Base-by-base conservation (phyloP, 2,329 filamentous ascomycete species). In the Penicillium glabrum region DNA sequence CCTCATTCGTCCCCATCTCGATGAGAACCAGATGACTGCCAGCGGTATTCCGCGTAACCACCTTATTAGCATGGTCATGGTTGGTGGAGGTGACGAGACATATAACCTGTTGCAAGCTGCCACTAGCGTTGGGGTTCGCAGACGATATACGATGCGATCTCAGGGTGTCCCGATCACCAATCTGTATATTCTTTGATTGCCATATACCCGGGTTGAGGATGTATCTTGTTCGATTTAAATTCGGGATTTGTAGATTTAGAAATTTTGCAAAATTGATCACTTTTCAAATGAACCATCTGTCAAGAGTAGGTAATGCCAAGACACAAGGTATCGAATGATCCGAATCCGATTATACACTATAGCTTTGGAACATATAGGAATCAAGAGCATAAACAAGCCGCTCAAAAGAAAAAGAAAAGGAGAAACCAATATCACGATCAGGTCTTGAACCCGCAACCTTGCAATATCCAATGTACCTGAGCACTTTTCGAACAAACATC, bases 31-130 rank as follows among this genome's bases (percentile, higher is more conserved):
- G 77, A 75, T 80, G 48, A 92, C 89, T 2, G 85, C 87, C 0
- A 83, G 80, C 3, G 91, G 92, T 0, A 78, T 92, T 51, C 80
- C 82, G 52, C 79, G 92, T 11, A 83, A 86, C 43, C 82, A 92
- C 66, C 88, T 87, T 2, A 88, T 98, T 37, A 85, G 90, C 13
- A 86, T 97, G 84, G 82, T 96, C 39, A 90, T 98, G 84, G 84
- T 96, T 21, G 86, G 86, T 0, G 91, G 90, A 0, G 88, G 87
- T 0, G 80, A 86, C 10, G 80, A 82, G 55, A 85, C 84, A 11
- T 89, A 91, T 65, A 80, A 82, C 27, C 75, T 87, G 55, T 79
- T 97, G 31, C 79, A 75, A 43, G 76, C 78, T 45, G 86, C 89
- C n/a, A 81, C 79, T 53, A 87, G 85, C 3, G 73, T 97, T 2